Evolutionary conservation across 2,329 filamentous ascomycete genomes (phyloP).

Genomic region (Arthrobotrys iridis): DNA sequence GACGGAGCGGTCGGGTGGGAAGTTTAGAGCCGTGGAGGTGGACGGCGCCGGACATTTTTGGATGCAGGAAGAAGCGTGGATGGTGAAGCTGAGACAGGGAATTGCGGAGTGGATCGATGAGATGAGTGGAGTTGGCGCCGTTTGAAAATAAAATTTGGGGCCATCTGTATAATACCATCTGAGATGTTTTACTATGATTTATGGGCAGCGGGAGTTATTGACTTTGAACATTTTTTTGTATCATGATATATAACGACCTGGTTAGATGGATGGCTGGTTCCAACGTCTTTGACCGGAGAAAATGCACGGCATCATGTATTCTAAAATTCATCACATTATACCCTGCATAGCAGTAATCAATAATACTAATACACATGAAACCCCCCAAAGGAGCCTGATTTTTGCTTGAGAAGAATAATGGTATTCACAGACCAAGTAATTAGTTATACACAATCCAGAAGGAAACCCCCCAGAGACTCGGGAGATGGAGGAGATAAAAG

Average conservation of each 20-base stretch:
- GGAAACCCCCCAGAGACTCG: background rate
- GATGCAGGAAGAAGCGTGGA: slow-evolving; percentile 65
- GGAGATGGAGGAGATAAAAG: background rate
- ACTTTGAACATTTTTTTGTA: background rate
- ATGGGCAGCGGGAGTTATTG: background rate
- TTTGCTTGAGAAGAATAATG: background rate
- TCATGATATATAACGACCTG: background rate
- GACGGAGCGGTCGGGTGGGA: slow-evolving; percentile 54
- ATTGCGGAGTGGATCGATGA: slow-evolving; percentile 58
- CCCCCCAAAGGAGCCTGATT: background rate
- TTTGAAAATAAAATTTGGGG: background rate
- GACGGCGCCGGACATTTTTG: slow-evolving; percentile 70
- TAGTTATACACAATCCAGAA: slow-evolving; percentile 42
- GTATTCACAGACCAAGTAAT: slow-evolving; percentile 21
- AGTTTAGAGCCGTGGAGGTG: slow-evolving; percentile 64
- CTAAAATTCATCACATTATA: no score
- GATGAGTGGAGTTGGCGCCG: background rate
- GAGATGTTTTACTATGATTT: background rate
- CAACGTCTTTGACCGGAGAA: background rate
- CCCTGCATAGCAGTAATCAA: background rate
- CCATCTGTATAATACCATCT: background rate
- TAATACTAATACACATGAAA: background rate
- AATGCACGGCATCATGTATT: background rate
- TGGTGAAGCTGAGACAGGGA: slow-evolving; percentile 60
- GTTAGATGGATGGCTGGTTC: background rate